Conservation (phyloP, 2,329 filamentous ascomycete genomes). For the Macrophomina pseudophaseolina region DNA sequence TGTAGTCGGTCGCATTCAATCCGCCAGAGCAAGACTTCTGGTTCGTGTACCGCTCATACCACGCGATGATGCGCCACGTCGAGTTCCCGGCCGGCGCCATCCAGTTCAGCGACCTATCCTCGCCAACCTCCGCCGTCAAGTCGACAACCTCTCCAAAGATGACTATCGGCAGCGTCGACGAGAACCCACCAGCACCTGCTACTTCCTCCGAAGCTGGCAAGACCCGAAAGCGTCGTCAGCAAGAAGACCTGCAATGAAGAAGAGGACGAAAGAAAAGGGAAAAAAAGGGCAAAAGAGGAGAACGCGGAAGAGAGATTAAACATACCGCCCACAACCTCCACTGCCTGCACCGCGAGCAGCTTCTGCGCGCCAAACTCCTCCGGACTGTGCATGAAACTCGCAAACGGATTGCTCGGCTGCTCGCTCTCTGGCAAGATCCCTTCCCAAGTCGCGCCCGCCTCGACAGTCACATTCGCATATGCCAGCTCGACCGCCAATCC, state of each 20-base stretch:
- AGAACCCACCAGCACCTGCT: neutral
- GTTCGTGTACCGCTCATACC: slow-evolving; percentile 33
- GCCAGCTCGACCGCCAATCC: slow-evolving; percentile 32
- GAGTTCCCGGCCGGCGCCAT: slow-evolving; percentile 28
- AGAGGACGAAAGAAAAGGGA: neutral
- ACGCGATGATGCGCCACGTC: slow-evolving; percentile 31
- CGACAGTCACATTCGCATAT: slow-evolving; percentile 29
- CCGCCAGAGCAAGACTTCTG: slow-evolving; percentile 30
- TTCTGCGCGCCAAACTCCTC: slow-evolving; percentile 31
- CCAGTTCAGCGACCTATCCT: slow-evolving; percentile 29
- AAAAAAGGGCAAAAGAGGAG: neutral
- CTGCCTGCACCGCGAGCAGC: slow-evolving; percentile 30
- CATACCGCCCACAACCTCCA: slow-evolving; percentile 3
- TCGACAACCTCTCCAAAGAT: slow-evolving; percentile 26
- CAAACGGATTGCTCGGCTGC: slow-evolving; percentile 22
- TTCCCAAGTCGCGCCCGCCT: slow-evolving; percentile 22
- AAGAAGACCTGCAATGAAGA: neutral
- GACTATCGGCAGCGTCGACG: neutral
- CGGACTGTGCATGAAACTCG: slow-evolving; percentile 30
- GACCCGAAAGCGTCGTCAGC: neutral
- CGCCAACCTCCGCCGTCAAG: slow-evolving; percentile 28
- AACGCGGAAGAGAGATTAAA: neutral
- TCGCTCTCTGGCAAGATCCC: slow-evolving; percentile 28
- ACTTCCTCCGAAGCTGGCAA: neutral
- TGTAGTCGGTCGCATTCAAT: slow-evolving; percentile 33